phyloP scores from a whole-genome alignment of 495 filamentous ascomycete genomes.

The Penicillium cinerascens region DNA sequence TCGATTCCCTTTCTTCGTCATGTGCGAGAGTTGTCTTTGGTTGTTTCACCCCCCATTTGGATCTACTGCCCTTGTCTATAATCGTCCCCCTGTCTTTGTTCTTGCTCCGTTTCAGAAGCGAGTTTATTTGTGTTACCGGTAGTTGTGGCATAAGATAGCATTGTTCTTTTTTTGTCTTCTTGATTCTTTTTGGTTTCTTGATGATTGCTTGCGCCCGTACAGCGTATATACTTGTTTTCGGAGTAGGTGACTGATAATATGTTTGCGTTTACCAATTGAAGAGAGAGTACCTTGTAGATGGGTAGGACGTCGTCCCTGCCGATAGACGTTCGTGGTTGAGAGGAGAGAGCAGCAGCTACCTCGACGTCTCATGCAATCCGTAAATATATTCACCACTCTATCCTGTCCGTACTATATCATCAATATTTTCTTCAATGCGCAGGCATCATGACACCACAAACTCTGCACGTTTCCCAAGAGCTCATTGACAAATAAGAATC shows the following conservation, averaged over 20 bases:
- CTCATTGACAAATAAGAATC: neutral
- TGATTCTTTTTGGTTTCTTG: too few species aligned
- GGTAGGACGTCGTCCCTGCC: too few species aligned
- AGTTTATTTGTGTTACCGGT: constrained; percentile 22
- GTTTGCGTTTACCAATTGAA: constrained; percentile 9
- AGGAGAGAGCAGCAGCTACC: neutral
- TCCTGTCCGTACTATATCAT: neutral
- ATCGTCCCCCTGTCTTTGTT: constrained; percentile 22
- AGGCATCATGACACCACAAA: neutral
- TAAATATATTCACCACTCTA: neutral
- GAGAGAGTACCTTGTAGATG: neutral
- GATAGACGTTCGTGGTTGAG: too few species aligned
- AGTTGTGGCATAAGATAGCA: constrained; percentile 35
- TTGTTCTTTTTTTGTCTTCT: constrained; percentile 20
- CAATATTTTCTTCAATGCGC: neutral
- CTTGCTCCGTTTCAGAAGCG: constrained; percentile 33
- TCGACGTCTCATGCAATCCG: neutral
- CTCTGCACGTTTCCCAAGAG: neutral
- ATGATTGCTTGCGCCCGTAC: constrained; percentile 5
- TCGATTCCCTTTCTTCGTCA: constrained; percentile 4
- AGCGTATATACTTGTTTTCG: constrained; percentile 18
- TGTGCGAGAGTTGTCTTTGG: constrained; percentile 9
- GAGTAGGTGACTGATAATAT: constrained; percentile 12
- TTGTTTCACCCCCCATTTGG: constrained; percentile 17
- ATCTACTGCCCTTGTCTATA: constrained; percentile 34